Base-by-base conservation (phyloP, 2,329 filamentous ascomycete genomes). In the Penicillium freii region DNA sequence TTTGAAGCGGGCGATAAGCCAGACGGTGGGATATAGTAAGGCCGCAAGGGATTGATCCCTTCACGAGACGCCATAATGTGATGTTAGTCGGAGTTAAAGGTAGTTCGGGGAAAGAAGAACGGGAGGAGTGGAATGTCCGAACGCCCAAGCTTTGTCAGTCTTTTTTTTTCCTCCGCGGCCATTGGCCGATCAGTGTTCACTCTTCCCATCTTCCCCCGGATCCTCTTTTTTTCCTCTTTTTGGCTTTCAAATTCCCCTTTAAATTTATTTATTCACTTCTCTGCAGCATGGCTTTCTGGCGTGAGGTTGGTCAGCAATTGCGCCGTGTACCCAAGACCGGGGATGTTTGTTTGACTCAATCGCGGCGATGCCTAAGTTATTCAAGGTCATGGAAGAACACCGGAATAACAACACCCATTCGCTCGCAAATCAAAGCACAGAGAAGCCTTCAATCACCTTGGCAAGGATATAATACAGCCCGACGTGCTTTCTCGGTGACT, bases 401-500 rank as follows among this genome's bases (percentile, higher is more conserved):
- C 47, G 56, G 58, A 50, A 50, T 62, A 23, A 54, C 58, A 44
- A 50, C 59, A 44, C 58, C 63, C 19, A 56, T 51, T 51, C 58
- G 51, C 45, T 51, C 56, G 31, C 38, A 59, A 17, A 42, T 59
- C 49, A 54, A 59, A 11, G 25, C 46, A 45, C 58, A 54, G 19
- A 65, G 58, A 47, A 59, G 52, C 29, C 34, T 57, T 15, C 46
- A 59, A 17, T 13, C 57, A 42, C 52, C 60, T 36, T 66, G 63
- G 54, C 65, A 64, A 54, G 61, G 62, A 53, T 61, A 70, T 51
- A 67, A 69, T 39, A 51, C 60, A 34, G 68, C 66, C 33, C 68
- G 69, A 47, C 71, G 87, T 69, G 74, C 73, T 53, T 94, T 97
- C 73, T 89, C 88, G 42, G 84, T 82, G 11, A 87, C 87, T 5